A percentile compares a stretch with the other conserved stretches of the same genome.
phyloP scores from a whole-genome alignment of 768 basidiomycete genomes.

The Boletus subparvulus region DNA sequence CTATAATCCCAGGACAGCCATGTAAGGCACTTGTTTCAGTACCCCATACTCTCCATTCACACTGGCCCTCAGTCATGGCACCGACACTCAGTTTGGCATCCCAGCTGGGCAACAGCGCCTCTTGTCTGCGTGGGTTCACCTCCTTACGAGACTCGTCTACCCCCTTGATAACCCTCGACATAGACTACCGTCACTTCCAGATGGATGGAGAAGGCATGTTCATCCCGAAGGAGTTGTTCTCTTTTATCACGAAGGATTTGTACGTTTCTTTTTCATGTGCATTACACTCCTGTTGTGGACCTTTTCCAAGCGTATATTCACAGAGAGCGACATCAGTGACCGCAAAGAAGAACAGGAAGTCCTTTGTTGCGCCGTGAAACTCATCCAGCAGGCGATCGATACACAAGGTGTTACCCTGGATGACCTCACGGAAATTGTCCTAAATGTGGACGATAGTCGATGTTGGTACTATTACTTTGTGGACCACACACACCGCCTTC shows the following conservation, averaged over 20 bases:
- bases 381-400: constrained; percentile 3
- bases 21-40: neutral
- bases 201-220: constrained; percentile 9
- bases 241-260: constrained; percentile 15
- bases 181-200: neutral
- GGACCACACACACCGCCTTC: constrained; percentile 15
- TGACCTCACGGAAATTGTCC: constrained; percentile 10
- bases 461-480: constrained; percentile 18
- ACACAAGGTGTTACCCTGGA: neutral
- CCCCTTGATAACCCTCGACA: neutral
- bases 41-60: neutral
- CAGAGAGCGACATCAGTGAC: constrained; percentile 8
- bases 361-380: constrained; percentile 2
- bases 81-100: neutral
- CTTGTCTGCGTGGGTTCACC: constrained; percentile 5
- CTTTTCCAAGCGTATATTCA: constrained; percentile 13
- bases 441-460: constrained; percentile 2
- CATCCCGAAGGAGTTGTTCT: constrained; percentile 15
- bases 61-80: neutral
- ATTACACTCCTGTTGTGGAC: neutral
- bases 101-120: constrained; percentile 8
- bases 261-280: neutral
- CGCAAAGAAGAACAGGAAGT: neutral
- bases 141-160: neutral
- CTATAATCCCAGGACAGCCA: constrained; percentile 2